These are phyloP conservation scores for Cornus kousa DNA, from an alignment of 148 eudicot species.

Conservation along the genomic window DNA sequence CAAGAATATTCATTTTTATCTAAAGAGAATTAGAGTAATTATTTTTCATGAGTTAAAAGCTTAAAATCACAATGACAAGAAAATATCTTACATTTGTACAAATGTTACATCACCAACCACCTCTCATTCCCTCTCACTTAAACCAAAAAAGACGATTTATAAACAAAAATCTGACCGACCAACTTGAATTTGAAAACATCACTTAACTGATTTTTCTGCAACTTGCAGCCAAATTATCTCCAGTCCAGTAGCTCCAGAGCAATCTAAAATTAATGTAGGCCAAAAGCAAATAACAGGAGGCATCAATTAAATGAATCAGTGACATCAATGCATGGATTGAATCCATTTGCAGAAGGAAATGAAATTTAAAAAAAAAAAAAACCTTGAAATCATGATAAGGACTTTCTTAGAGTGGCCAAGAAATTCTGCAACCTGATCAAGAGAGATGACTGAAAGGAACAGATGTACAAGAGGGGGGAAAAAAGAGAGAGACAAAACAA, in stretches of 20 bases:
- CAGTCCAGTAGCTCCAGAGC: slow-evolving; percentile 5
- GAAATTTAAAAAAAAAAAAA: background rate
- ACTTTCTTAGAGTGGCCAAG: slow-evolving; percentile 10
- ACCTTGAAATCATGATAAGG: slow-evolving; percentile 16
- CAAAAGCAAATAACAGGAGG: background rate
- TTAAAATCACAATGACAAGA: background rate
- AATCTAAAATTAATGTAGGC: slow-evolving; percentile 5
- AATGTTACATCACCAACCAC: background rate
- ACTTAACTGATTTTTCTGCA: background rate
- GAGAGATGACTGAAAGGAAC: slow-evolving; percentile 7
- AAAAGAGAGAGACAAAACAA: too few species aligned
- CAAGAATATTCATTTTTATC: too few species aligned
- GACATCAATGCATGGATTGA: background rate
- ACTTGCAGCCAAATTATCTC: slow-evolving; percentile 3
- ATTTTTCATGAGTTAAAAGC: background rate
- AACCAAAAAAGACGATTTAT: too few species aligned
- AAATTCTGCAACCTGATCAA: slow-evolving; percentile 20
- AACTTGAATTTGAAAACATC: background rate
- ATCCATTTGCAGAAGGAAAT: background rate
- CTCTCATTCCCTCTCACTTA: too few species aligned
- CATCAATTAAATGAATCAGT: background rate
- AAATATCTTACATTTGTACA: background rate
- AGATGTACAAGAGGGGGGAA: background rate
- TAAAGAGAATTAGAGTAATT: background rate
- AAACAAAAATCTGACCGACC: too few species aligned